Evolutionary conservation across 1,284 basidiomycete genomes (phyloP).

Genomic region (Pseudozyma tsukubaensis): DNA sequence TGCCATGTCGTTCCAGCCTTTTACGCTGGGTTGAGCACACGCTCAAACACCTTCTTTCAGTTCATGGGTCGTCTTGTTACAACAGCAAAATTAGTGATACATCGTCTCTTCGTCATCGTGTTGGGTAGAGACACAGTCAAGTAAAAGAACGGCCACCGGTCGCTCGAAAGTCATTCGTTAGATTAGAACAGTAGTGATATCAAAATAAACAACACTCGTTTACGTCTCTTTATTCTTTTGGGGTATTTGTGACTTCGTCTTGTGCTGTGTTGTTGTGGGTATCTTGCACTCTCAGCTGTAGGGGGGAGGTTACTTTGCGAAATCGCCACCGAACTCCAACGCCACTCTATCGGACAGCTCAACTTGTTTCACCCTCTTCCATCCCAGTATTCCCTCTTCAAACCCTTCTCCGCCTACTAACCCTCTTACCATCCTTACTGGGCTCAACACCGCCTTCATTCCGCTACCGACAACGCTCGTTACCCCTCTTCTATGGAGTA

Average conservation of each 20-base stretch:
- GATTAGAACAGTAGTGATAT: no score
- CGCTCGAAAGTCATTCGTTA: no score
- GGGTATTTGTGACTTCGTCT: no score
- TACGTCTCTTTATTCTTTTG: no score
- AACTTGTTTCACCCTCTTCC: conserved; percentile 11
- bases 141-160: no score
- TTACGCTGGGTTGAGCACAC: neutral
- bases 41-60: neutral
- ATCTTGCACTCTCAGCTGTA: no score
- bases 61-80: no score
- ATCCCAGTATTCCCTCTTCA: conserved; percentile 9
- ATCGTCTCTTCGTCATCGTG: no score
- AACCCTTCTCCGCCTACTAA: neutral
- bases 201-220: no score
- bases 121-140: no score
- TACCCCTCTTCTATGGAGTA: conserved; percentile 11
- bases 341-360: conserved; percentile 36
- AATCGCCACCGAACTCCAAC: conserved; percentile 43
- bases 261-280: neutral
- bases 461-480: neutral
- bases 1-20: conserved; percentile 4
- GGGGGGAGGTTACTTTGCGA: conserved; percentile 22
- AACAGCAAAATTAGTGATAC: no score
- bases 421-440: neutral
- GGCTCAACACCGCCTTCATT: conserved; percentile 3